These are phyloP conservation scores for Yamadazyma oceani DNA, from an alignment of 1,139 yeast genomes.

Conservation along the genomic window DNA sequence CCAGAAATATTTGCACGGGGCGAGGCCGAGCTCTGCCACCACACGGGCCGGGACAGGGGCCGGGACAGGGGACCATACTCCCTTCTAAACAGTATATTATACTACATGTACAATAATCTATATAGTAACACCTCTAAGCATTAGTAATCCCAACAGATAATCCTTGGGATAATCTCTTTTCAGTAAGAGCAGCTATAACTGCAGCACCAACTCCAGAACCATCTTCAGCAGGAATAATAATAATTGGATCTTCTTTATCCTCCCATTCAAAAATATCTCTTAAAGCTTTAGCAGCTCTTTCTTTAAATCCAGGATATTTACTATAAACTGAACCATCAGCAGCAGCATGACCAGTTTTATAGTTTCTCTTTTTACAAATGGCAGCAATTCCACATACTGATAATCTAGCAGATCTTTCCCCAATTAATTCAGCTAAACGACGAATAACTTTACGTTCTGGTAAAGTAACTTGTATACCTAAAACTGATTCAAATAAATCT, in stretches of 20 bases:
- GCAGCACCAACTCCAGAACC: slow-evolving; percentile 99
- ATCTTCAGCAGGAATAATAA: slow-evolving; percentile 89
- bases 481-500: slow-evolving; percentile 57
- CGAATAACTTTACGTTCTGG: slow-evolving; percentile 85
- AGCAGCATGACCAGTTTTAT: slow-evolving; percentile 81
- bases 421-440: slow-evolving; percentile 80
- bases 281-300: slow-evolving; percentile 85
- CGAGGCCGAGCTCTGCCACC: too few species aligned
- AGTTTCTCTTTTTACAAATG: slow-evolving; percentile 82
- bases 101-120: background rate
- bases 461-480: slow-evolving; percentile 64
- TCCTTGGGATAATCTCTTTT: slow-evolving; percentile 69
- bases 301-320: slow-evolving; percentile 89
- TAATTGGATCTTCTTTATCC: slow-evolving; percentile 67
- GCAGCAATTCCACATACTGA: slow-evolving; percentile 97
- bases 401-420: slow-evolving; percentile 89
- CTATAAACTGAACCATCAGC: slow-evolving; percentile 97
- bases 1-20: too few species aligned
- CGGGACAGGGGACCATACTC: too few species aligned
- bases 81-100: slow-evolving; percentile 7
- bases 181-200: slow-evolving; percentile 90
- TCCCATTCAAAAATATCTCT: slow-evolving; percentile 90
- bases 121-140: too few species aligned
- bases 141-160: slow-evolving; percentile 61
- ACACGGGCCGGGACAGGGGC: too few species aligned